Percentiles rank a stretch among this genome's conserved stretches.
Conservation (phyloP, 768 basidiomycete species). For the Amanita rubescens region DNA sequence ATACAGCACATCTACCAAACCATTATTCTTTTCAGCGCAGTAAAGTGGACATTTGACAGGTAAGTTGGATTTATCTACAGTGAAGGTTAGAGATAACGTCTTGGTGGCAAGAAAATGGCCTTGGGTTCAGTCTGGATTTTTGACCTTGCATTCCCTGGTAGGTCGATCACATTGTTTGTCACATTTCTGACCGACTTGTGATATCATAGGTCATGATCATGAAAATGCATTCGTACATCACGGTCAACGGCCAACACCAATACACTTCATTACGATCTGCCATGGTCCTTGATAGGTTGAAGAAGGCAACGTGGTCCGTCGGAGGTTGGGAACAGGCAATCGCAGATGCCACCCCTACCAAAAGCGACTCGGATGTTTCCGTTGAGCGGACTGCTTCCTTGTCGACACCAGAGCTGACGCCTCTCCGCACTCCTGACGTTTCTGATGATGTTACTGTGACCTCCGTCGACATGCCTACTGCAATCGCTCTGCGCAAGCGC, state of each 20-base stretch:
- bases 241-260: slow-evolving; percentile 80
- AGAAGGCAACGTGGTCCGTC: slow-evolving; percentile 35
- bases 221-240: slow-evolving; percentile 95
- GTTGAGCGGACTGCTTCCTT: slow-evolving; percentile 11
- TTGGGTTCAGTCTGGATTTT: slow-evolving; percentile 93
- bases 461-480: slow-evolving; percentile 46
- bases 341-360: slow-evolving; percentile 37
- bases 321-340: slow-evolving; percentile 69
- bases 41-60: slow-evolving; percentile 91
- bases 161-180: slow-evolving; percentile 15
- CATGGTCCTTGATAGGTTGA: slow-evolving; percentile 35
- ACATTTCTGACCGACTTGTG: neutral
- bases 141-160: slow-evolving; percentile 81
- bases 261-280: slow-evolving; percentile 40
- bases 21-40: slow-evolving; percentile 56
- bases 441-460: slow-evolving; percentile 42
- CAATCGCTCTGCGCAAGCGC: slow-evolving; percentile 49
- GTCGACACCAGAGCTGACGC: slow-evolving; percentile 16
- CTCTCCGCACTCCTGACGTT: slow-evolving; percentile 35
- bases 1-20: slow-evolving; percentile 83
- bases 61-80: slow-evolving; percentile 17
- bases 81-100: neutral
- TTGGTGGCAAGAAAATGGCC: slow-evolving; percentile 72
- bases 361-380: slow-evolving; percentile 31
- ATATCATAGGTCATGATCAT: slow-evolving; percentile 66